phyloP scores from a whole-genome alignment of 345 rosid species.

The Streptanthus diversifolius region DNA sequence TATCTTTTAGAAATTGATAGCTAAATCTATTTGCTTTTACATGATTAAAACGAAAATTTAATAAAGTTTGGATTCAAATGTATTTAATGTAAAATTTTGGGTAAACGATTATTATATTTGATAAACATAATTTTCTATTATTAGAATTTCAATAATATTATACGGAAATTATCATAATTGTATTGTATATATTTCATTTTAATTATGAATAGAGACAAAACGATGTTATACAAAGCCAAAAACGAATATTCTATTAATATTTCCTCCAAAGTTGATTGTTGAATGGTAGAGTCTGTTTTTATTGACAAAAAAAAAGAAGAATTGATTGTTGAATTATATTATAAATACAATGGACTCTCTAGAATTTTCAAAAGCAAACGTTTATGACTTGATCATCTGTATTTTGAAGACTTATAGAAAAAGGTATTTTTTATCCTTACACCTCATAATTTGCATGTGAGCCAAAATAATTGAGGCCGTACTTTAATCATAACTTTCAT shows the following conservation, averaged over 20 bases:
- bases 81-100: not conserved
- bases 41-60: not conserved
- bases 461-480: conserved; percentile 39
- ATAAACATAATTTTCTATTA: not conserved
- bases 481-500: conserved; percentile 32
- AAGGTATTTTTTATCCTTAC: conserved; percentile 28
- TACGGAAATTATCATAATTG: not conserved
- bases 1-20: too few relatives aligned
- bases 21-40: too few relatives aligned
- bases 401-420: conserved; percentile 12
- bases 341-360: conserved; percentile 14
- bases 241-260: not conserved
- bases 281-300: too few relatives aligned
- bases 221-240: not conserved
- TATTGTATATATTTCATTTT: not conserved
- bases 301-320: too few relatives aligned
- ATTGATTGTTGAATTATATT: too few relatives aligned
- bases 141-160: not conserved
- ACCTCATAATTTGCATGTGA: conserved; percentile 39
- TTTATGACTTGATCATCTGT: conserved; percentile 24
- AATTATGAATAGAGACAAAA: not conserved
- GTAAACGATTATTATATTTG: not conserved
- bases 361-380: conserved; percentile 20
- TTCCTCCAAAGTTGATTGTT: conserved; percentile 12
- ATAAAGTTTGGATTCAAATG: not conserved